Conservation (phyloP, 2,329 filamentous ascomycete genomes). For the Incumbomyces lentus region DNA sequence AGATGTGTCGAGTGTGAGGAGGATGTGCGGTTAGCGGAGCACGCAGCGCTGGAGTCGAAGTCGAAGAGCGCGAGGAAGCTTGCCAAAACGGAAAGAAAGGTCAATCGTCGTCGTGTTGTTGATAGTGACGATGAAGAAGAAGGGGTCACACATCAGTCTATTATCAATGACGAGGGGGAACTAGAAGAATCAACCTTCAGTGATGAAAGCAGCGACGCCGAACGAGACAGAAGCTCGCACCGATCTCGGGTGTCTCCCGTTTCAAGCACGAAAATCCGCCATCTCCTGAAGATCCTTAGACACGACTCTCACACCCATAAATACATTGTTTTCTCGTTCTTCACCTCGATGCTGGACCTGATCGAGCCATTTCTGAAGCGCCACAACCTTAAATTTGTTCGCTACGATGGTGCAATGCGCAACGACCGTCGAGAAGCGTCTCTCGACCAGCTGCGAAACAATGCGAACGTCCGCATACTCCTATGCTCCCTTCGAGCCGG, state of each 20-base stretch:
- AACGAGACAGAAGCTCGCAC: conserved; percentile 27
- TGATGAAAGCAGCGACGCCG: conserved; percentile 30
- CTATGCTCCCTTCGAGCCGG: conserved; percentile 93
- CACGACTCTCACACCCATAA: conserved; percentile 75
- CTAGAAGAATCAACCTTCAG: conserved; percentile 30
- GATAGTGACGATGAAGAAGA: conserved; percentile 55
- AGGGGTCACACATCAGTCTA: conserved; percentile 46
- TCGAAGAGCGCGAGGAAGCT: conserved; percentile 39
- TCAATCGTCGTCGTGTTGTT: conserved; percentile 33
- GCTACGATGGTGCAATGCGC: conserved; percentile 91
- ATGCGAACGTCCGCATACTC: conserved; percentile 66
- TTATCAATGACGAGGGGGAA: conserved; percentile 22
- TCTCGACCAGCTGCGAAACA: conserved; percentile 62
- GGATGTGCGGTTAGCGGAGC: conserved; percentile 56
- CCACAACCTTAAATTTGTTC: conserved; percentile 65
- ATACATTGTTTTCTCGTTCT: conserved; percentile 97
- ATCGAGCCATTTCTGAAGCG: conserved; percentile 80
- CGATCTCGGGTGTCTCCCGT: conserved; percentile 40
- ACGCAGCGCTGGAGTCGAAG: conserved; percentile 21
- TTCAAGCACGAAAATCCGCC: conserved; percentile 78
- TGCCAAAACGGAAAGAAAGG: conserved; percentile 32
- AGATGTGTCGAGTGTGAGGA: conserved; percentile 65
- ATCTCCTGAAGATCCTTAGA: conserved; percentile 69
- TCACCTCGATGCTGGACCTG: conserved; percentile 95
- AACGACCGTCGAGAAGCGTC: conserved; percentile 88